Base-by-base conservation (phyloP, 441 rosid species). In the Eugenia klotzschiana region DNA sequence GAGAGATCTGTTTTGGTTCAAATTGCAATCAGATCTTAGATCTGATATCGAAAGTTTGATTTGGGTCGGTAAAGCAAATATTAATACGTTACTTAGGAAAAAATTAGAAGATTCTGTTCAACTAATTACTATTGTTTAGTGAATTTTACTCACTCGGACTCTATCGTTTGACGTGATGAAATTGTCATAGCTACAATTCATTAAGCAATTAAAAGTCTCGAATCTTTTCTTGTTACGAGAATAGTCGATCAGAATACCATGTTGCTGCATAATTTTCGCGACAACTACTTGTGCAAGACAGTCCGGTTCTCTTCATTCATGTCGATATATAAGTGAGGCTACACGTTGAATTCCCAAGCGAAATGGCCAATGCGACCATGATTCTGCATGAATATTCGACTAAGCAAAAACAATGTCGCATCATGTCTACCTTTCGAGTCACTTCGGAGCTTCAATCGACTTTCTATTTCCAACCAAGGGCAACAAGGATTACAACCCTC, bases 251-350 rank as follows among this genome's bases (percentile, higher is more conserved):
- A 2, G 18, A 60, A 60, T 29, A 11, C 41, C 41, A 29, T 33
- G 6, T 18, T 33, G 14, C 12, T 60, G 33, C 5, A 22, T 15
- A 60, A 64, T 64, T 20, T 64, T 4, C 0, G 25, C 1, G 8
- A 69, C 25, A 10, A 11, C 22, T 20, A 37, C 4, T 11, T 20
- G 3, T 14, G 1, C 2, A 69, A 0, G 7, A 2, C 51, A 49
- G 5, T 12, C 15, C 0, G 1, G 25, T 5, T 69, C 15, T 25
- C 13, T 2, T 69, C 25, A 5, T 6, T 0, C 7, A 1, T 8
- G 43, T 64, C 9, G 6, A 14, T 18, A 3, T 60, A 2, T 27
- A 3, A 33, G 25, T 6, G 8, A 40, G 46, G 33, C 14, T 37
- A 11, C 77, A 64, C n/a, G 46, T n/a, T 64, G 8, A 18, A 20